A percentile compares a stretch with the other conserved stretches of the same genome.
phyloP scores from a whole-genome alignment of 495 filamentous ascomycete species.

The Annulohypoxylon moriforme region DNA sequence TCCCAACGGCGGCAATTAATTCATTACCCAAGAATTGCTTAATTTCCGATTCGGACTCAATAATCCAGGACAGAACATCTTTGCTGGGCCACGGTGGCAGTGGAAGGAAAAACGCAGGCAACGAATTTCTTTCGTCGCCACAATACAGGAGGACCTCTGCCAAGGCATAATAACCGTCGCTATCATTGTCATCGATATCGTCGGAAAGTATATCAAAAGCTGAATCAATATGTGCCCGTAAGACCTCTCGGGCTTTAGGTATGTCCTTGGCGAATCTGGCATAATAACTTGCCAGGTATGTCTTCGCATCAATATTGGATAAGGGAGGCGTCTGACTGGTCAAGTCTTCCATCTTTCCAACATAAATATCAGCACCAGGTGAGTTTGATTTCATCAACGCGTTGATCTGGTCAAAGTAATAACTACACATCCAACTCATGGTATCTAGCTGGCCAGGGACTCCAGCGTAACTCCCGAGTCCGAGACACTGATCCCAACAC shows the following conservation, averaged over 20 bases:
- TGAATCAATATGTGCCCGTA: not conserved
- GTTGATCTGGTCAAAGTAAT: not conserved
- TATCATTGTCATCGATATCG: not conserved
- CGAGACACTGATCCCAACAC: not conserved
- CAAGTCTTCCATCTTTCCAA: not conserved
- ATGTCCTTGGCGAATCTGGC: not conserved
- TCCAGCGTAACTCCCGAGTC: not conserved
- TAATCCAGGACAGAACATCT: not conserved
- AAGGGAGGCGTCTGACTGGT: not conserved
- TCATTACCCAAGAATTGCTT: not conserved
- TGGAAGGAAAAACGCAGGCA: not conserved
- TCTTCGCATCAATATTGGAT: not conserved
- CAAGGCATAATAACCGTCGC: conserved; percentile 1
- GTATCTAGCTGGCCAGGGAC: not conserved
- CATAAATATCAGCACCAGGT: not conserved
- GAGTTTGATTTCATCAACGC: not conserved
- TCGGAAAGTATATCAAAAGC: not conserved
- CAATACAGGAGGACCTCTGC: not conserved
- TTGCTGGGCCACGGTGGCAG: not conserved
- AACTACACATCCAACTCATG: not conserved
- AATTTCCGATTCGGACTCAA: not conserved
- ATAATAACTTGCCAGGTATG: conserved; percentile 3
- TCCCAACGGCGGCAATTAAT: not conserved
- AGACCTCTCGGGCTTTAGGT: not conserved
- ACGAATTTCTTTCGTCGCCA: not conserved